Percentiles rank a stretch among this genome's conserved stretches.
Evolutionary conservation across 1,284 basidiomycete genomes (phyloP).

Genomic region (Apiotrichum gamsii): DNA sequence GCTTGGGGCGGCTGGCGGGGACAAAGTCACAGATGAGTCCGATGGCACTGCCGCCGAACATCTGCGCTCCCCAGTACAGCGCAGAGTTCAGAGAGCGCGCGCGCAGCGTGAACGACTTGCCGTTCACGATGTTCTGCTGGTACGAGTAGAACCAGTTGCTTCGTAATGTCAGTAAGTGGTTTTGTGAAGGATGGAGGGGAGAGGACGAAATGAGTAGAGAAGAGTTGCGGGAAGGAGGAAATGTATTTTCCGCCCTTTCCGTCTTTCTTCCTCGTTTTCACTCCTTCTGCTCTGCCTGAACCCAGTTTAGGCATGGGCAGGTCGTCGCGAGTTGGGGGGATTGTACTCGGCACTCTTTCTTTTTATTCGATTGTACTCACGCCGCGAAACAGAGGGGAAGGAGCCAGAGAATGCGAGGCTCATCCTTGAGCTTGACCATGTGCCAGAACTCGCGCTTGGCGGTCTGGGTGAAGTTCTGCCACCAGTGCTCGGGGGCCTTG

Average conservation of each 20-base stretch:
- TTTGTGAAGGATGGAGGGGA: no score
- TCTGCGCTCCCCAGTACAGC: constrained; percentile 44
- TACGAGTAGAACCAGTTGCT: constrained; percentile 6
- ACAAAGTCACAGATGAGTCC: constrained; percentile 28
- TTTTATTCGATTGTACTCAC: no score
- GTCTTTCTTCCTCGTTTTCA: no score
- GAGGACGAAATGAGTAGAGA: no score
- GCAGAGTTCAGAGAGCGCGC: constrained; percentile 42
- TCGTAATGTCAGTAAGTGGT: no score
- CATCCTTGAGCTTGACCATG: constrained; percentile 15
- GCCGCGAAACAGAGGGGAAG: constrained; percentile 20
- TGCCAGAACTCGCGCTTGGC: constrained; percentile 12
- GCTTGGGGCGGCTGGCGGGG: constrained; percentile 8
- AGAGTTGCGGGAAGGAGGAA: no score
- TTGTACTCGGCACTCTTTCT: no score
- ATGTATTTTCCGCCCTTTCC: no score
- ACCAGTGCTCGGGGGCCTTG: constrained; percentile 3
- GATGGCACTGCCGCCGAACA: constrained; percentile 27
- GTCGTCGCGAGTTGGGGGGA: no score
- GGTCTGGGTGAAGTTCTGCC: constrained; percentile 3
- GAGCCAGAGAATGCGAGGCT: constrained; percentile 22
- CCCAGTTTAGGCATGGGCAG: no score
- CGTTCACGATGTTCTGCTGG: constrained; percentile 29
- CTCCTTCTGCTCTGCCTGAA: no score
- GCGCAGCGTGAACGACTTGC: constrained; percentile 38